phyloP scores from a whole-genome alignment of 805 yeast genomes.

The Wickerhamomyces chaumierensis region DNA sequence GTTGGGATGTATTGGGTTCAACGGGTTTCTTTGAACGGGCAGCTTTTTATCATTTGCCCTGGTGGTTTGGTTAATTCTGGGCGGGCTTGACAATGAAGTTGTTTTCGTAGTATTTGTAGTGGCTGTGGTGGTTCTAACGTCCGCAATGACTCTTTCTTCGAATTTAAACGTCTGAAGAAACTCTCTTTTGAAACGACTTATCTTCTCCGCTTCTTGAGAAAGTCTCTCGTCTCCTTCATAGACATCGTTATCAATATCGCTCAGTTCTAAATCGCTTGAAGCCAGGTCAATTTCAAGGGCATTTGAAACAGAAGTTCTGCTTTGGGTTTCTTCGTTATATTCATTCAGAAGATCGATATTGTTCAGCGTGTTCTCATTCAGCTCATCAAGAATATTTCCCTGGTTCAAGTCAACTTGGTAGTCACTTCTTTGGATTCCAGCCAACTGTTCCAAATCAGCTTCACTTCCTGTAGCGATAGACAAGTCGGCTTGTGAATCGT shows the following conservation, averaged over 20 bases:
- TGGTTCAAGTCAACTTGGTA: too few relatives aligned
- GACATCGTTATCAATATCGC: conserved; percentile 15
- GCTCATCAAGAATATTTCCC: background rate
- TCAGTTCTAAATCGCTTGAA: conserved; percentile 19
- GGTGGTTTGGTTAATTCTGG: too few relatives aligned
- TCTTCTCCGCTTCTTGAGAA: background rate
- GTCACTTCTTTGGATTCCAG: too few relatives aligned
- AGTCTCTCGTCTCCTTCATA: conserved; percentile 1
- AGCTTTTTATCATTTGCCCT: background rate
- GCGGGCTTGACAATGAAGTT: background rate
- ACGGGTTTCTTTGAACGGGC: too few relatives aligned
- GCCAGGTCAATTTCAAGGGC: conserved; percentile 1
- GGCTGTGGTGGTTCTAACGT: background rate
- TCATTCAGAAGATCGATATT: background rate
- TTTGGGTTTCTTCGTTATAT: background rate
- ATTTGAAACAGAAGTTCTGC: background rate
- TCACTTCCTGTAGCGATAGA: background rate
- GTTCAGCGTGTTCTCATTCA: background rate
- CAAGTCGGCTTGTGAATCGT: background rate
- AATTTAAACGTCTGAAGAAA: background rate
- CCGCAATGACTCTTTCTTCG: background rate
- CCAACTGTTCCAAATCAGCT: background rate
- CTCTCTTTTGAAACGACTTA: background rate
- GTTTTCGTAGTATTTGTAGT: background rate
- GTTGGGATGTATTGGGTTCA: too few relatives aligned